Base-by-base conservation (phyloP, 805 yeast genomes). In the Danielozyma ontarioensis region DNA sequence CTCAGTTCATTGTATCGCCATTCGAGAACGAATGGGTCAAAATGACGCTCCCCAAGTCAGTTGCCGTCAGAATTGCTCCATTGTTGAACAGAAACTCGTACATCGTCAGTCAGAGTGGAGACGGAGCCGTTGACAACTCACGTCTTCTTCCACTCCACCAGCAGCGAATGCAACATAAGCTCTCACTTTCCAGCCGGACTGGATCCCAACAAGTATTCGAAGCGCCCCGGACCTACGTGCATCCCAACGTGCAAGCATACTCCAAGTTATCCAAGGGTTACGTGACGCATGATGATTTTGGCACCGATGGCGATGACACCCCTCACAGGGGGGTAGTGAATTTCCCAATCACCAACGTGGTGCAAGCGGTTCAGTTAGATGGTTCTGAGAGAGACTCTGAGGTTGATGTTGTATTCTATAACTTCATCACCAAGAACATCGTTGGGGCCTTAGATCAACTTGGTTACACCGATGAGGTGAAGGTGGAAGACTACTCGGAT, bases 271-370 rank as follows among this genome's bases (percentile, higher is more conserved):
- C 77, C 1, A 76, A 74, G 39, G 98, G 98, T 0, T 84, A 83
- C 46, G 79, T 78, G 0, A 90, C 98, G 0, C 47, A 58, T 29
- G 98, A 93, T 52, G 97, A 90, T 49, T 69, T 72, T 45, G 98
- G 97, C 0, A 58, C 66, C 42, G 78, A 79, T 41, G 98, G 98
- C 15, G 98, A 93, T 53, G 97, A 67, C 44, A 84, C 64, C 70
- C 87, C 25, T 46, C 78, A 36, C 89, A 83, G 59, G 37, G 72
- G 84, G 1, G 72, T 82, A 29, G 62, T 64, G 0, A 62, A 70
- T 36, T 80, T 72, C 53, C 72, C 69, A 5, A 66, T 87, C 3
- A 96, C 97, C 7, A 89, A 87, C 48, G 94, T 85, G 10, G 76
- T 90, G 17, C 82, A 76, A 44, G 61, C 83, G 1, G 57, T 50